Evolutionary conservation across 768 basidiomycete species (phyloP).

Genomic region (Boletellus emodensis): DNA sequence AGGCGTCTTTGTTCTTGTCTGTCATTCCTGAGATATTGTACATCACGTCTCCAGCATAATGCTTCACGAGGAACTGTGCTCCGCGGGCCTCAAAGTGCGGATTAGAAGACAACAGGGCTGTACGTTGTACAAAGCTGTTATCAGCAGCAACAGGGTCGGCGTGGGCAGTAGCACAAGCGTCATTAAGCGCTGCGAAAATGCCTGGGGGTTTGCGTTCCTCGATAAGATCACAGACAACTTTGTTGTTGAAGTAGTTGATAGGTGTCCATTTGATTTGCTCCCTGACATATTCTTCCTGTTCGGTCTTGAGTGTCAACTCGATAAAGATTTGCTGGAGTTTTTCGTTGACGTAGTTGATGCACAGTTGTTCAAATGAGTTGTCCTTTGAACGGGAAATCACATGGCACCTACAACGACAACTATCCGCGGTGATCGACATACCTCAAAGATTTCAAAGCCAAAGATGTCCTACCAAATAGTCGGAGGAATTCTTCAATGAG

Average conservation of each 20-base stretch:
- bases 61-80: constrained; percentile 88
- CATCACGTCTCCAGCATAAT: constrained; percentile 98
- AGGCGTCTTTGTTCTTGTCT: constrained; percentile 98
- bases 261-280: constrained; percentile 99
- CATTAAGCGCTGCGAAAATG: constrained; percentile 96
- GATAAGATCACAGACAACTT: constrained; percentile 96
- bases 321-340: constrained; percentile 99
- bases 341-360: constrained; percentile 99
- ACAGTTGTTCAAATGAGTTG: constrained; percentile 95
- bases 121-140: constrained; percentile 92
- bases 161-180: constrained; percentile 98
- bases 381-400: constrained; percentile 49
- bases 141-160: constrained; percentile 96
- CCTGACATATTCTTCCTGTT: constrained; percentile 97
- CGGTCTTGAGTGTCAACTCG: constrained; percentile 96
- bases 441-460: constrained; percentile 98
- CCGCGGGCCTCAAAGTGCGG: constrained; percentile 95
- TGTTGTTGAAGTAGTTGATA: constrained; percentile 98
- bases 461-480: constrained; percentile 75
- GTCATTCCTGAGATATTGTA: constrained; percentile 98
- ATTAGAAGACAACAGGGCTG: constrained; percentile 75
- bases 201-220: constrained; percentile 96
- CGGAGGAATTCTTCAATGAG: neutral
- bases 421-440: constrained; percentile 26
- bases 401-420: constrained; percentile 2